These are phyloP conservation scores for Talaromyces sp. DNA, from an alignment of 2,329 filamentous ascomycete species.

Conservation along the genomic window DNA sequence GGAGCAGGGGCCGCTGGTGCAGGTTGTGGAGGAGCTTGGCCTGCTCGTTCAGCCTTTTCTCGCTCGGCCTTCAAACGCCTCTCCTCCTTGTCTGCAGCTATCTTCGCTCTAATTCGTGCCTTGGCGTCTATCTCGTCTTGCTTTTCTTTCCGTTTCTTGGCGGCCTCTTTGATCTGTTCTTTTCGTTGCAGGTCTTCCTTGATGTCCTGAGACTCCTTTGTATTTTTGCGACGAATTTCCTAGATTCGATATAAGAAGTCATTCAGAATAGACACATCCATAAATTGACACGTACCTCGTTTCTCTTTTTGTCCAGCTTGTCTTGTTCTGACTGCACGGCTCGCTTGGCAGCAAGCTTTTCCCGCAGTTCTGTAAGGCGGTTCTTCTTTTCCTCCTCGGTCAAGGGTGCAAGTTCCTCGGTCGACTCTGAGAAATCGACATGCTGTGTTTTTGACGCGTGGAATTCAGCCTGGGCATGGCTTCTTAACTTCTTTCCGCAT, in stretches of 20 bases:
- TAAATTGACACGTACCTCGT: constrained; percentile 60
- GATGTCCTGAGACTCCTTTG: constrained; percentile 78
- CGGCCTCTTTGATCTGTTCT: constrained; percentile 87
- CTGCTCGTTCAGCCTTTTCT: constrained; percentile 81
- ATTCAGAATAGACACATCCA: background rate
- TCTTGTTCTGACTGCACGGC: constrained; percentile 65
- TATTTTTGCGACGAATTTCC: constrained; percentile 77
- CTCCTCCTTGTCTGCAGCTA: constrained; percentile 90
- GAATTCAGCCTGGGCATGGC: constrained; percentile 75
- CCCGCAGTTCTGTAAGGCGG: constrained; percentile 69
- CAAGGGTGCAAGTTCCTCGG: constrained; percentile 83
- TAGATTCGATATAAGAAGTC: constrained; percentile 15
- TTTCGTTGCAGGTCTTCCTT: constrained; percentile 87
- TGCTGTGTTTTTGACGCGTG: constrained; percentile 91
- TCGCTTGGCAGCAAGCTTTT: constrained; percentile 68
- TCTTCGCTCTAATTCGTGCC: constrained; percentile 85
- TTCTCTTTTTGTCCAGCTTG: constrained; percentile 75
- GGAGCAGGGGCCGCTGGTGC: constrained; percentile 29
- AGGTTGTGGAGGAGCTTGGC: constrained; percentile 53
- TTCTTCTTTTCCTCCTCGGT: constrained; percentile 87
- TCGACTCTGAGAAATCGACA: constrained; percentile 86
- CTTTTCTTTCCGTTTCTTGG: constrained; percentile 83
- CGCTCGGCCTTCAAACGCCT: constrained; percentile 78
- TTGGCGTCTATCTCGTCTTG: constrained; percentile 78
- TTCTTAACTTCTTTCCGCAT: constrained; percentile 86